A percentile compares a stretch with the other conserved stretches of the same genome.
Evolutionary conservation across 1,284 basidiomycete genomes (phyloP).

Genomic region (Irpex rosettiformis): DNA sequence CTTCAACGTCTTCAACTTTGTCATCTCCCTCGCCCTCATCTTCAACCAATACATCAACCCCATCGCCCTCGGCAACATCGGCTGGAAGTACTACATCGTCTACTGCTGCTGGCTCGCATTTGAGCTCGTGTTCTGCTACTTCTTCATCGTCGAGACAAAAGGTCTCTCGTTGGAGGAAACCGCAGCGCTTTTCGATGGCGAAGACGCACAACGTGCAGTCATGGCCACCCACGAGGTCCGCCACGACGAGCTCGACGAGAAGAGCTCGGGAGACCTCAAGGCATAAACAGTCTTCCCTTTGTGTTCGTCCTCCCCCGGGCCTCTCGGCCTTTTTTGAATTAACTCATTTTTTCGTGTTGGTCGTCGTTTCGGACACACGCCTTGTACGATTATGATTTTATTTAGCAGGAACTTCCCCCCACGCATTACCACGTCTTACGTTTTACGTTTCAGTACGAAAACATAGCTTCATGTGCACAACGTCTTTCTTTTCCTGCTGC

Average conservation of each 20-base stretch:
- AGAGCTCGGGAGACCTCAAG: slow-evolving; percentile 23
- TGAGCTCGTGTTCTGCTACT: slow-evolving; percentile 60
- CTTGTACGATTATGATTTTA: slow-evolving; percentile 1
- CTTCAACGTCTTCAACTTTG: slow-evolving; percentile 67
- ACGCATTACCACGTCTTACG: too few relatives aligned
- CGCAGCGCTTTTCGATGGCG: slow-evolving; percentile 69
- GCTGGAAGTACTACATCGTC: slow-evolving; percentile 64
- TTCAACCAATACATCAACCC: slow-evolving; percentile 84
- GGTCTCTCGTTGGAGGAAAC: slow-evolving; percentile 72
- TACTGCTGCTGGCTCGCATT: slow-evolving; percentile 66
- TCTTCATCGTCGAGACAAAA: slow-evolving; percentile 72
- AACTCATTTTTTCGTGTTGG: not conserved
- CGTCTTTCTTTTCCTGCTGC: not conserved
- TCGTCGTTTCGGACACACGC: not conserved
- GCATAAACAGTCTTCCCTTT: slow-evolving; percentile 6
- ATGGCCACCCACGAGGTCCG: slow-evolving; percentile 24
- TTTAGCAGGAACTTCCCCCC: not conserved
- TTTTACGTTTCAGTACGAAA: not conserved
- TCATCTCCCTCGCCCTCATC: slow-evolving; percentile 61
- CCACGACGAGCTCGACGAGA: slow-evolving; percentile 32
- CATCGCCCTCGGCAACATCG: slow-evolving; percentile 51
- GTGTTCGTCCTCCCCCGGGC: not conserved
- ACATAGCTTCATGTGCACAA: not conserved
- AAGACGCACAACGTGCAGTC: slow-evolving; percentile 36
- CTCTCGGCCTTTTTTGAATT: not conserved